phyloP scores from a whole-genome alignment of 2,329 filamentous ascomycete species.

The Alternaria brassicicola region DNA sequence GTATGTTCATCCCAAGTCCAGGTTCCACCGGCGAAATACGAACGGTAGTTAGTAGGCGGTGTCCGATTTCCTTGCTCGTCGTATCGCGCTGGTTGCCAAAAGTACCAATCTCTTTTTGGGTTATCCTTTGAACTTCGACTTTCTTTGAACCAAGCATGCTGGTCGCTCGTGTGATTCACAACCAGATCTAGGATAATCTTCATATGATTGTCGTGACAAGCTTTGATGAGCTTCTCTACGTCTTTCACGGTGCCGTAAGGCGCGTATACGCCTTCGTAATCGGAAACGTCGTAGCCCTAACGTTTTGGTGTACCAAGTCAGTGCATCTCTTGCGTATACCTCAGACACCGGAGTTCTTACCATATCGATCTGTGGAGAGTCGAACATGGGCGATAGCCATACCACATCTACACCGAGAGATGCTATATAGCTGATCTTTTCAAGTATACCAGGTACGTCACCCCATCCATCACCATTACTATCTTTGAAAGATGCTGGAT shows the following conservation, averaged over 20 bases:
- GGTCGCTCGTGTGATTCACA: slow-evolving; percentile 76
- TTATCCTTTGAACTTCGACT: slow-evolving; percentile 66
- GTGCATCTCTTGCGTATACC: neutral
- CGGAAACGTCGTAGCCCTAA: slow-evolving; percentile 68
- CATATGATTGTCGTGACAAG: slow-evolving; percentile 68
- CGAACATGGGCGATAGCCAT: slow-evolving; percentile 71
- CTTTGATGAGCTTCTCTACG: slow-evolving; percentile 66
- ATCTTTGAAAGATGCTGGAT: slow-evolving; percentile 50
- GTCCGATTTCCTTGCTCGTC: slow-evolving; percentile 60
- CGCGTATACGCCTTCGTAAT: slow-evolving; percentile 69
- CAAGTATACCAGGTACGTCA: slow-evolving; percentile 52
- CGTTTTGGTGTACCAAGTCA: neutral
- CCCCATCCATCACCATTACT: slow-evolving; percentile 64
- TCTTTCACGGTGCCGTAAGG: slow-evolving; percentile 71
- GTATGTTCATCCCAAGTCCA: slow-evolving; percentile 56
- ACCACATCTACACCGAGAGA: slow-evolving; percentile 67
- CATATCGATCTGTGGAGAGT: slow-evolving; percentile 70
- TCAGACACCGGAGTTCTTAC: neutral
- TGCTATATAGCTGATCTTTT: slow-evolving; percentile 60
- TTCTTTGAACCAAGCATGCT: slow-evolving; percentile 74
- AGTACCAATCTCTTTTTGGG: slow-evolving; percentile 73
- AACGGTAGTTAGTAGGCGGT: slow-evolving; percentile 63
- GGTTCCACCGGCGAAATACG: slow-evolving; percentile 49
- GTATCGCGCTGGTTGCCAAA: slow-evolving; percentile 65
- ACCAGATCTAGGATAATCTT: slow-evolving; percentile 76